Percentiles rank a stretch among this genome's conserved stretches.
Conservation (phyloP, 805 yeast species). For the Ogataea nonfermentans region DNA sequence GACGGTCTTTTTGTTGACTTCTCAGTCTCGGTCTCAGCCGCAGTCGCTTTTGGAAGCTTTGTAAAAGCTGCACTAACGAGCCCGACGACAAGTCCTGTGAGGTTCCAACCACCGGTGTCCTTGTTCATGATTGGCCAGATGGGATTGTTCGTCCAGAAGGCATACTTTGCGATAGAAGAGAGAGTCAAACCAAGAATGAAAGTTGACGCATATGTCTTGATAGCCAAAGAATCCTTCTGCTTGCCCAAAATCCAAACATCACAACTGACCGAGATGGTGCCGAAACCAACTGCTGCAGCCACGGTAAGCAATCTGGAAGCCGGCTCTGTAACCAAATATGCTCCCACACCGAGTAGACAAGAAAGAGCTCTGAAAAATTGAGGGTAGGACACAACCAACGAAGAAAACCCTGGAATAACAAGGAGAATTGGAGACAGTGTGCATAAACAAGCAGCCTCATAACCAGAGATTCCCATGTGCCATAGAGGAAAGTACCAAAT, state of each 20-base stretch:
- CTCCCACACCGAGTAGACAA: constrained; percentile 68
- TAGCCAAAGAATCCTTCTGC: constrained; percentile 23
- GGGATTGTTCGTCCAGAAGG: constrained; percentile 84
- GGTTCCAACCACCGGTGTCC: constrained; percentile 83
- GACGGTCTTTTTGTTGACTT: constrained; percentile 36
- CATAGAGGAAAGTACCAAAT: constrained; percentile 98
- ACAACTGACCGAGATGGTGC: constrained; percentile 54
- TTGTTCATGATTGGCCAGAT: constrained; percentile 93
- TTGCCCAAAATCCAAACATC: constrained; percentile 46
- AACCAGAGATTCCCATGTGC: constrained; percentile 97
- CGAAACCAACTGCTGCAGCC: constrained; percentile 66
- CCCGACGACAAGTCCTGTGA: constrained; percentile 64
- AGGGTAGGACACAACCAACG: constrained; percentile 43
- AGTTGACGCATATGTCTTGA: constrained; percentile 49
- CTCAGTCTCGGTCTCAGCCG: background rate
- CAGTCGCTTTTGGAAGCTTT: constrained; percentile 17
- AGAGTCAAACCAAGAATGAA: constrained; percentile 69
- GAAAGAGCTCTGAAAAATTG: constrained; percentile 53
- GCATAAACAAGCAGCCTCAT: constrained; percentile 68
- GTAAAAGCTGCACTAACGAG: constrained; percentile 63
- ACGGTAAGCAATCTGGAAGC: constrained; percentile 63
- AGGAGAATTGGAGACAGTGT: constrained; percentile 50
- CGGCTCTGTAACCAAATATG: constrained; percentile 69
- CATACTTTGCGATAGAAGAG: constrained; percentile 73
- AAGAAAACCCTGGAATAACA: constrained; percentile 33